Base-by-base conservation (phyloP, 1,139 yeast species). In the Yamadazyma sp. region DNA sequence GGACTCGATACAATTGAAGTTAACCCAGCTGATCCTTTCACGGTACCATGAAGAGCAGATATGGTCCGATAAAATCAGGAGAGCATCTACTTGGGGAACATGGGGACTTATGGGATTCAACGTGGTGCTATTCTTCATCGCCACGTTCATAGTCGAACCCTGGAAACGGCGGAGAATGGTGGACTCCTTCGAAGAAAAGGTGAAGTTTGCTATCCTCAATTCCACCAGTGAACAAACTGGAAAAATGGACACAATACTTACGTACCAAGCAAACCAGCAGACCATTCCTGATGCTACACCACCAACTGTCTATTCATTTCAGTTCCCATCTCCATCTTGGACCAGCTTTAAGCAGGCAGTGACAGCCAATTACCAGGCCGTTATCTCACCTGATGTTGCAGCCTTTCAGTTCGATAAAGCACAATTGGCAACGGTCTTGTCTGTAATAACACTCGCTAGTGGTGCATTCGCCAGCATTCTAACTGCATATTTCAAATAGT, bases 71-170 rank as follows among this genome's bases (percentile, higher is more conserved):
- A 91, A 91, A 60, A 92, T 92, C 44, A 70, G 98, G 47, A 75
- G 94, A 45, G 89, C 95, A 2, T 87, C 96, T 8, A 91, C 98
- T 0, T 94, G 96, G 95, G 98, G 98, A 1, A 92, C 99, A 0
- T 82, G 95, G 77, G 69, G 83, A 1, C 73, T 94, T 37, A 89
- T 89, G 95, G 94, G 91, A 1, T 75, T 89, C 49, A 94, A 94
- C 62, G 75, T 92, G 16, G 45, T 86, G 14, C 62, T 94, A 31
- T 89, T 94, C 51, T 55, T 89, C 4, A 68, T 87, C 3, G 95
- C 95, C 11, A 96, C 95, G 44, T 69, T 92, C 50, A 73, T 89
- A 0, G 79, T 94, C 36, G 99, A 94, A 64, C 98, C 99, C 0
- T 88, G 96, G 94, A 92, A 91, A 56, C 69, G 98, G 46, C 70